Evolutionary conservation across 495 filamentous ascomycete genomes (phyloP).

Genomic region (Lepraria neglecta): DNA sequence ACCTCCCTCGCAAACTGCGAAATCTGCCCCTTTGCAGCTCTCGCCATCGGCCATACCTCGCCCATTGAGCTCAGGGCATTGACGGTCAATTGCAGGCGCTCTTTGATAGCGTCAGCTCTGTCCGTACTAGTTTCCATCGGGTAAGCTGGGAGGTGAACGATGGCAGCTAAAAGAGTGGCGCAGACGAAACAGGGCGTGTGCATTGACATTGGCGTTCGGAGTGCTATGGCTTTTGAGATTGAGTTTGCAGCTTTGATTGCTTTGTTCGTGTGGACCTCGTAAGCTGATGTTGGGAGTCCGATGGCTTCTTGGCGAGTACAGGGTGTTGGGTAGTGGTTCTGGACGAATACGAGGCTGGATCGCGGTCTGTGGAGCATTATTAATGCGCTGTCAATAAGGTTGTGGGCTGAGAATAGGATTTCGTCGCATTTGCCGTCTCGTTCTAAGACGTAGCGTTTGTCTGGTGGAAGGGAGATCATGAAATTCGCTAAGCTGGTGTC

Average conservation of each 20-base stretch:
- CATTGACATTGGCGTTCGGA: background rate
- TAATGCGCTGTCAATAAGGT: conserved; percentile 5
- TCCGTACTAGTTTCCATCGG: background rate
- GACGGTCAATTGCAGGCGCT: conserved; percentile 1
- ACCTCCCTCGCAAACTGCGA: conserved; percentile 1
- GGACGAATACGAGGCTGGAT: background rate
- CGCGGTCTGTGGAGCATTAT: background rate
- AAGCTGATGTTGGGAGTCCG: background rate
- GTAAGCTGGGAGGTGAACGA: background rate
- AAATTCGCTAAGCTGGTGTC: conserved; percentile 7
- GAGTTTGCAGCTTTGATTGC: conserved; percentile 2
- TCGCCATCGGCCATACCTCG: conserved; percentile 5
- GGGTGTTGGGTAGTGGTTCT: background rate
- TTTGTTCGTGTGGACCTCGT: conserved; percentile 7
- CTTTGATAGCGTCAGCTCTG: conserved; percentile 1
- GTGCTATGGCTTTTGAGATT: background rate
- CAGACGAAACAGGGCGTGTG: conserved; percentile 6
- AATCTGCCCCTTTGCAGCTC: background rate
- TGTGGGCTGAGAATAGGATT: conserved; percentile 6
- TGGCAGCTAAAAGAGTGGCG: conserved; percentile 1
- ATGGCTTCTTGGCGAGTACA: conserved; percentile 5
- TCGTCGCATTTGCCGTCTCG: conserved; percentile 7
- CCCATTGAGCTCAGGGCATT: conserved; percentile 2
- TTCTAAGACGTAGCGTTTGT: background rate
- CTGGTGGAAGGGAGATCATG: conserved; percentile 5